Conservation (phyloP, 2,329 filamentous ascomycete genomes). For the Clonostachys sp. region DNA sequence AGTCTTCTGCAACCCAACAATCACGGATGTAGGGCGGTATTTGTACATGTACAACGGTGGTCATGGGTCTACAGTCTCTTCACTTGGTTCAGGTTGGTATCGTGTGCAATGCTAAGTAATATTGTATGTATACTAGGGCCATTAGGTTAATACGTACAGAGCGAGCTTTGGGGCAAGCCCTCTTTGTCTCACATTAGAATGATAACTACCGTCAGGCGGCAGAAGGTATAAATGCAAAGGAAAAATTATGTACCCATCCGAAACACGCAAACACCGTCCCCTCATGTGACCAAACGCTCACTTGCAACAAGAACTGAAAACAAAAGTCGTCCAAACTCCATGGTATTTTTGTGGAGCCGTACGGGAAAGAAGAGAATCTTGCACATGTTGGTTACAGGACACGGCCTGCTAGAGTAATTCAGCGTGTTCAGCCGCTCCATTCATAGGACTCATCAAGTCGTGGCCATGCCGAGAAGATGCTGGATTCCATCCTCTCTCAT, state of each 20-base stretch:
- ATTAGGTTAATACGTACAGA: slow-evolving; percentile 17
- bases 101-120: slow-evolving; percentile 21
- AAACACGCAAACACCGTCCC: background rate
- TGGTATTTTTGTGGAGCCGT: no score
- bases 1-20: no score
- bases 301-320: slow-evolving; percentile 8
- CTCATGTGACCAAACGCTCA: slow-evolving; percentile 8
- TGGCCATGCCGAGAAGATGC: slow-evolving; percentile 17
- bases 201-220: slow-evolving; percentile 1
- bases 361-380: no score
- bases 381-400: no score
- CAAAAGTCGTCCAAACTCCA: slow-evolving; percentile 9
- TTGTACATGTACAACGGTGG: no score
- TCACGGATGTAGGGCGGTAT: no score
- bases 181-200: background rate
- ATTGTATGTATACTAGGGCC: slow-evolving; percentile 21
- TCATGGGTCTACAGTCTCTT: no score
- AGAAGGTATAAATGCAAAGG: slow-evolving; percentile 3
- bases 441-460: slow-evolving; percentile 26
- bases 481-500: background rate
- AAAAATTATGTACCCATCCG: slow-evolving; percentile 4
- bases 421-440: slow-evolving; percentile 2
- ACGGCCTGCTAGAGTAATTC: no score
- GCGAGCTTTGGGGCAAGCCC: slow-evolving; percentile 1
- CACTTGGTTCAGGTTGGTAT: background rate